Evolutionary conservation across 2,329 filamentous ascomycete genomes (phyloP), one percentile per base, ranked within the genome.

Genomic region (Tolypocladium paradoxum): DNA sequence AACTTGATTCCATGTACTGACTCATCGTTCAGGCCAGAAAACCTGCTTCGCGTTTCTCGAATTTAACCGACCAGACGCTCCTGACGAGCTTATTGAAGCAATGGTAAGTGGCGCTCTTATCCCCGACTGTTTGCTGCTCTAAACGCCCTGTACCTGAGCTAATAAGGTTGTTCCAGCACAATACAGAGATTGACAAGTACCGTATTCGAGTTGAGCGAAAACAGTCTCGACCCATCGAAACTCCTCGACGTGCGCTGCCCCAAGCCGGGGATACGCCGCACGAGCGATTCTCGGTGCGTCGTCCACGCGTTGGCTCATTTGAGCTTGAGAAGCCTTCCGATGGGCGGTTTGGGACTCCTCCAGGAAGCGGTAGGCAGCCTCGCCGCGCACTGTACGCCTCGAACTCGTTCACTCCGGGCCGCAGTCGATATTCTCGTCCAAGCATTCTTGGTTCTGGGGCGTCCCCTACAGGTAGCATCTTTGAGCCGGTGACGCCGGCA

Each of bases 151-250:
- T 55, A 54, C 49, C 29, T 20, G 56, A 40, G 46, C 54, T 53
- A 56, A 61, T 53, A 14, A 48, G 36, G 31, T 22, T 53, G 29
- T 22, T 34, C 1, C 49, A 75, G 72, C 57, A 70, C 47, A 65
- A 65, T 8, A 62, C 58, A 5, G 51, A 57, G 0, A 49, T 75
- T 20, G 58, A 66, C 5, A 68, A 64, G 6, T 57, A 57, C 48
- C 54, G 61, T 27, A 59, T 75, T 35, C 66, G 70, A 4, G 70
- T 73, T 2, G 69, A 73, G 51, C 67, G 68, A 12, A 73, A 73
- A 60, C 60, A 63, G 34, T 58, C 63, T 14, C 60, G 60, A 36
- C 52, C 55, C 14, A 51, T 58, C 27, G 56, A 61, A 22, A 58
- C 56, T 29, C 58, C 60, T 27, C 57, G 58, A 18, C 57, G 58